Evolutionary conservation across 140 eudicot genomes (phyloP), one percentile per base, ranked within the genome.

Genomic region (Senecio squalidus): DNA sequence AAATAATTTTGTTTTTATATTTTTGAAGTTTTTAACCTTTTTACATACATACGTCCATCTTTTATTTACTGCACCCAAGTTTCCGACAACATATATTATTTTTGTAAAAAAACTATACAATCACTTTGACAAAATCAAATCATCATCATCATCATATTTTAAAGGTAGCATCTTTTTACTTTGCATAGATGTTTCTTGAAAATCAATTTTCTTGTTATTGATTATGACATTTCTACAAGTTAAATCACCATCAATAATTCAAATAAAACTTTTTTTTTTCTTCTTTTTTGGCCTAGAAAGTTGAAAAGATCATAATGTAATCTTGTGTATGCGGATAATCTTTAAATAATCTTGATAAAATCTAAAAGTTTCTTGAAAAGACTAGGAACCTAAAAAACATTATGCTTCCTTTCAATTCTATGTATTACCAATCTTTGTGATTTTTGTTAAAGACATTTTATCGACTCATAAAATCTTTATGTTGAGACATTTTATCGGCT

Each of bases 261-360:
- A 58, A 48, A 47, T 31, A 48, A 59, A 17, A 10, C 0, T 16
- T 39, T n/a, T 9, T 0, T 13, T 45, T 36, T 20, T 25, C 6
- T 2, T 53, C 5, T 49, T 22, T 21, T 58, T 69, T 38, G 54
- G 30, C 43, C 51, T 21, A 70, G 8, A 40, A 40, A 52, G 58
- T 62, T 62, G 58, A 52, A 62, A 34, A 22, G 29, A 70, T 48
- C 22, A 25, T 53, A 71, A 62, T 53, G 58, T 58, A 43, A 62
- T 22, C 23, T 53, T 43, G 30, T 54, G 64, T 71, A 70, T 61
- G 21, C 44, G 60, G 48, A 71, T 62, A 49, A 59, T 69, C 68
- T 71, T 52, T 33, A 13, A 26, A 8, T 30, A 54, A 54, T 54
- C 54, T 24, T 71, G 59, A 62, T 53, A 33, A 34, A 61, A 17